A percentile compares a stretch with the other conserved stretches of the same genome.
Conservation (phyloP, 2,329 filamentous ascomycete genomes). For the Teratosphaeria pseudoeucalypti region DNA sequence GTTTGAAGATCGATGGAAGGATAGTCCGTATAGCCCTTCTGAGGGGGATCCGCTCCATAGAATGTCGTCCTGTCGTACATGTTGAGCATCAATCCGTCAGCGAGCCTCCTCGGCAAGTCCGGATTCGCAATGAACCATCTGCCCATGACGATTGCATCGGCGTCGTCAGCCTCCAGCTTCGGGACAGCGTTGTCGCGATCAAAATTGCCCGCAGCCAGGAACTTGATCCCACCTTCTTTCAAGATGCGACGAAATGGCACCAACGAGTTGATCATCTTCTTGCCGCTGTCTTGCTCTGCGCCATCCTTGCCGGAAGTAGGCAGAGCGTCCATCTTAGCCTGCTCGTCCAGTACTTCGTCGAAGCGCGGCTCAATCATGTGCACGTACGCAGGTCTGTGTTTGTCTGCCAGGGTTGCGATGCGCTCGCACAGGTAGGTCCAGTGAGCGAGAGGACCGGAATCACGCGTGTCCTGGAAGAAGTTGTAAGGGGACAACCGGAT, state of each 20-base stretch:
- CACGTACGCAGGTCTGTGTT: constrained; percentile 46
- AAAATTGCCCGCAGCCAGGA: constrained; percentile 33
- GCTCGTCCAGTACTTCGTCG: constrained; percentile 25
- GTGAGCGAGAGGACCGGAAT: constrained; percentile 50
- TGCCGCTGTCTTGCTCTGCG: constrained; percentile 25
- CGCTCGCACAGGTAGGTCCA: constrained; percentile 47
- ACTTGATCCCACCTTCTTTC: constrained; percentile 16
- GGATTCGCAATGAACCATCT: constrained; percentile 40
- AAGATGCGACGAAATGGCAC: constrained; percentile 14
- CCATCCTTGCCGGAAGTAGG: constrained; percentile 8
- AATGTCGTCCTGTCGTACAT: neutral
- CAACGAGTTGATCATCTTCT: constrained; percentile 3
- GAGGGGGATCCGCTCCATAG: neutral
- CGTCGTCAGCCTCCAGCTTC: constrained; percentile 30
- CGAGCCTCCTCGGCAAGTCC: constrained; percentile 34
- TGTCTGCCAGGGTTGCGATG: constrained; percentile 26
- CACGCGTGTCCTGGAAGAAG: constrained; percentile 39
- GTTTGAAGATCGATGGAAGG: neutral
- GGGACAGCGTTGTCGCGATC: constrained; percentile 26
- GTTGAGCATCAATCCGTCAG: constrained; percentile 20
- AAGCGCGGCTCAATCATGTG: constrained; percentile 51
- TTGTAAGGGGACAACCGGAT: constrained; percentile 10
- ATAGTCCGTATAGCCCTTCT: neutral
- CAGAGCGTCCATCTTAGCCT: constrained; percentile 15
- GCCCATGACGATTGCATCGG: constrained; percentile 37